phyloP scores from a whole-genome alignment of 805 yeast genomes.

The Yamadazyma phyllophila region DNA sequence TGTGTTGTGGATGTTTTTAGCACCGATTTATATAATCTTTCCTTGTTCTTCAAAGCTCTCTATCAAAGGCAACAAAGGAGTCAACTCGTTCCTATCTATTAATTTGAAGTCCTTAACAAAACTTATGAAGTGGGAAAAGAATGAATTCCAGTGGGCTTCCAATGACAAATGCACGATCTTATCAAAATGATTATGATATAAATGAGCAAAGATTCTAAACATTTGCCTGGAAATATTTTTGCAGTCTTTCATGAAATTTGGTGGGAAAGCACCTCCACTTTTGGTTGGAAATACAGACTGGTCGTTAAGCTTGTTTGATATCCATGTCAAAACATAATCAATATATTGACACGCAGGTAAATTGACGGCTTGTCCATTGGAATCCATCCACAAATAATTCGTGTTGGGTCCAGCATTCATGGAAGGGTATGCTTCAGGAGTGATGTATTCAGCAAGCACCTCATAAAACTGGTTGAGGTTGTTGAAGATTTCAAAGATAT shows the following conservation, averaged over 20 bases:
- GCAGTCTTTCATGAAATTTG: constrained; percentile 75
- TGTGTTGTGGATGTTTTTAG: no score
- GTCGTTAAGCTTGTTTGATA: constrained; percentile 81
- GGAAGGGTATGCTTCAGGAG: constrained; percentile 84
- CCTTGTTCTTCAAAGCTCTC: constrained; percentile 84
- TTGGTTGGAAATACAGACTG: constrained; percentile 90
- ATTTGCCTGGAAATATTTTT: constrained; percentile 87
- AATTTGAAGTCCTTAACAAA: constrained; percentile 82
- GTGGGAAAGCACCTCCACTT: constrained; percentile 86
- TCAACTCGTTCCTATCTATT: constrained; percentile 75
- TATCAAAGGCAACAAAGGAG: constrained; percentile 74
- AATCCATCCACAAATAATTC: constrained; percentile 88
- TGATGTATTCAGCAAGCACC: constrained; percentile 85
- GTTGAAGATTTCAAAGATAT: constrained; percentile 84
- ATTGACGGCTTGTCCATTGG: constrained; percentile 70
- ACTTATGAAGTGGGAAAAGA: constrained; percentile 90
- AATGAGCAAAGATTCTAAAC: constrained; percentile 94
- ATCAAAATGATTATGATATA: constrained; percentile 93
- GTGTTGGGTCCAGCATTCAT: constrained; percentile 96
- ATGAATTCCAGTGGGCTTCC: constrained; percentile 98
- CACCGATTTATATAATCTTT: constrained; percentile 55
- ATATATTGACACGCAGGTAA: constrained; percentile 92
- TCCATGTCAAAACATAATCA: constrained; percentile 89
- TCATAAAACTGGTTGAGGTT: constrained; percentile 87
- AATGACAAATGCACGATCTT: constrained; percentile 85